Conservation (phyloP, 1,139 yeast species). For the Geotrichum europaeum region DNA sequence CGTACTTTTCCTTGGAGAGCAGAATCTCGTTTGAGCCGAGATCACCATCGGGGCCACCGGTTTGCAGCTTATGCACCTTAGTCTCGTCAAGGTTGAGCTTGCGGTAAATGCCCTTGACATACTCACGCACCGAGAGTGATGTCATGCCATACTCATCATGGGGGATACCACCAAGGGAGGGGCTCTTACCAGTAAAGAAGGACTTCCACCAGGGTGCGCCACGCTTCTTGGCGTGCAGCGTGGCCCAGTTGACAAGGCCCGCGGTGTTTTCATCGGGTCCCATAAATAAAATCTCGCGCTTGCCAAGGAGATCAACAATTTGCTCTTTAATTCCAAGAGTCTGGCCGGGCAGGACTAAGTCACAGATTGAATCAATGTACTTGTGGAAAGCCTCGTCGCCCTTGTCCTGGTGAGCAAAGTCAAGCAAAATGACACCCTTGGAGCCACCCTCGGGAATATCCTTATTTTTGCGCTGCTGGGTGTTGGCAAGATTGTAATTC, state of each 20-base stretch:
- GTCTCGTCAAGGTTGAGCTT: conserved; percentile 58
- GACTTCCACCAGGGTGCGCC: conserved; percentile 99
- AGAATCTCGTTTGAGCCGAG: conserved; percentile 92
- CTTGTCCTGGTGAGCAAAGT: conserved; percentile 67
- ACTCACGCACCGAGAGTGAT: conserved; percentile 86
- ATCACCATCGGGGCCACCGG: conserved; percentile 99
- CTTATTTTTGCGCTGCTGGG: conserved; percentile 95
- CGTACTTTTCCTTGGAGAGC: conserved; percentile 76
- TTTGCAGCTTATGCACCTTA: conserved; percentile 74
- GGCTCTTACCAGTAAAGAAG: conserved; percentile 93
- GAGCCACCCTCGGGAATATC: conserved; percentile 99
- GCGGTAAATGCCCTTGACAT: conserved; percentile 81
- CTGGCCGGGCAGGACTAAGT: conserved; percentile 65
- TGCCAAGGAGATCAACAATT: conserved; percentile 75
- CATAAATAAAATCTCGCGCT: conserved; percentile 86
- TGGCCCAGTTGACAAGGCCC: conserved; percentile 96
- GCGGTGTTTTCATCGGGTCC: conserved; percentile 99
- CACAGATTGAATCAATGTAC: conserved; percentile 86
- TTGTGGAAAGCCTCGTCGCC: conserved; percentile 86
- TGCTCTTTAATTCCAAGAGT: conserved; percentile 76
- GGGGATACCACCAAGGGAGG: conserved; percentile 92
- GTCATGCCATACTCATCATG: conserved; percentile 99
- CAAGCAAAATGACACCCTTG: conserved; percentile 89
- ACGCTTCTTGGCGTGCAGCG: conserved; percentile 82
- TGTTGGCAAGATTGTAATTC: conserved; percentile 89